Percentiles rank a stretch among this genome's conserved stretches.
Evolutionary conservation across 1,284 basidiomycete genomes (phyloP).

Genomic region (Ceratobasidium sp.): DNA sequence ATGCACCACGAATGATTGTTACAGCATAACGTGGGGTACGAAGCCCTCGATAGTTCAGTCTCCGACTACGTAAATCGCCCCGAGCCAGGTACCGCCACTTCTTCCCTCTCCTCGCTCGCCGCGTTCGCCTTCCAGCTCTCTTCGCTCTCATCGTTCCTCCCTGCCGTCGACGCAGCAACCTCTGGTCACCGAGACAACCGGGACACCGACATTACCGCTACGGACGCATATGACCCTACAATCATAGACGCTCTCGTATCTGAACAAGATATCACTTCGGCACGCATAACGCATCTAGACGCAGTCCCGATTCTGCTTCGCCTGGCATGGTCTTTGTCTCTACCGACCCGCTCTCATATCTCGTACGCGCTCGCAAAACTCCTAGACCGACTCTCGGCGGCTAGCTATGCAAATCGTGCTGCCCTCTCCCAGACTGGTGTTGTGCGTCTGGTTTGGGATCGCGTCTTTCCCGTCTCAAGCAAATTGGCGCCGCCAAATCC

Average conservation of each 20-base stretch:
- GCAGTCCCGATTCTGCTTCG: conserved; percentile 49
- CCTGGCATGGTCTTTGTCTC: conserved; percentile 40
- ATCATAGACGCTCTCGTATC: conserved; percentile 54
- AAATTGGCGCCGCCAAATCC: not conserved
- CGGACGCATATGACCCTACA: conserved; percentile 57
- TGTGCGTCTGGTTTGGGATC: conserved; percentile 65
- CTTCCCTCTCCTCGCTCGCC: conserved; percentile 28
- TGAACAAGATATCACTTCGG: conserved; percentile 45
- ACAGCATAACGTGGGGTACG: conserved; percentile 76
- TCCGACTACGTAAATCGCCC: conserved; percentile 27
- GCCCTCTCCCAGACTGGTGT: conserved; percentile 71
- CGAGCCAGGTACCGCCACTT: conserved; percentile 13
- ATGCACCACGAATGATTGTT: not conserved
- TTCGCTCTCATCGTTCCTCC: conserved; percentile 33
- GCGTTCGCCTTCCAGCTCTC: conserved; percentile 41
- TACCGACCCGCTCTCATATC: not conserved
- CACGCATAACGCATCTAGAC: conserved; percentile 44
- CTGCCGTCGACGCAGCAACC: conserved; percentile 18
- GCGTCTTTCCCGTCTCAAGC: conserved; percentile 49
- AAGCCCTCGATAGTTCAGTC: conserved; percentile 63
- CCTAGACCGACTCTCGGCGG: conserved; percentile 70
- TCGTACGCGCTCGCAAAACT: conserved; percentile 68
- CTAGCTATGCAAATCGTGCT: conserved; percentile 76
- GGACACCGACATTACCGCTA: conserved; percentile 52
- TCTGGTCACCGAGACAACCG: conserved; percentile 60